Conservation (phyloP, 176 grass and related monocot genomes). For the Eleusine coracana region DNA sequence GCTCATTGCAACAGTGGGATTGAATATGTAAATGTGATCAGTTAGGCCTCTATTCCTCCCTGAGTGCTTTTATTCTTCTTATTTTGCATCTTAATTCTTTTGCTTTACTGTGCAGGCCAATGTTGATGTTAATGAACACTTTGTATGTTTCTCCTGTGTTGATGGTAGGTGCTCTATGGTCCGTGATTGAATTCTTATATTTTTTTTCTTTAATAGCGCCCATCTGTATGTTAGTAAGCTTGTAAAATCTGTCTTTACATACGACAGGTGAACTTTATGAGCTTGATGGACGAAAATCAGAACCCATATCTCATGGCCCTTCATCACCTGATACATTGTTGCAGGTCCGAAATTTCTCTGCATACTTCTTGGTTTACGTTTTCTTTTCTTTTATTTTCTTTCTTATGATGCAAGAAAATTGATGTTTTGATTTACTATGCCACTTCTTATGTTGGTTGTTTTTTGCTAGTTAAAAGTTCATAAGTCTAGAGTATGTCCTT, state of each 20-base stretch:
- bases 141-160: constrained; percentile 96
- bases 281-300: constrained; percentile 84
- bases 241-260: constrained; percentile 13
- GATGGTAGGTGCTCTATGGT: constrained; percentile 61
- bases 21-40: constrained; percentile 16
- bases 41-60: neutral
- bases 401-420: neutral
- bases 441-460: neutral
- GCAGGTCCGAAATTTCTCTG: constrained; percentile 57
- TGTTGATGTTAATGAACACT: constrained; percentile 85
- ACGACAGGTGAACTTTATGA: constrained; percentile 85
- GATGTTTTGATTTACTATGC: neutral
- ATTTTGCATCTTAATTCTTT: constrained; percentile 12
- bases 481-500: neutral
- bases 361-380: constrained; percentile 1
- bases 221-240: constrained; percentile 6
- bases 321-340: constrained; percentile 82
- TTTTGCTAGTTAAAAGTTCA: neutral
- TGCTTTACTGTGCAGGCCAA: constrained; percentile 55
- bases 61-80: neutral
- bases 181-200: neutral
- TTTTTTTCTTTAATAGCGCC: neutral
- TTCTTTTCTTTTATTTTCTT: neutral
- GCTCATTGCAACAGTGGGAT: neutral
- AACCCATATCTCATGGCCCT: constrained; percentile 69